A percentile compares a stretch with the other conserved stretches of the same genome.
These are phyloP conservation scores for Phialophora chinensis DNA, from an alignment of 2,329 filamentous ascomycete species.

Conservation along the genomic window DNA sequence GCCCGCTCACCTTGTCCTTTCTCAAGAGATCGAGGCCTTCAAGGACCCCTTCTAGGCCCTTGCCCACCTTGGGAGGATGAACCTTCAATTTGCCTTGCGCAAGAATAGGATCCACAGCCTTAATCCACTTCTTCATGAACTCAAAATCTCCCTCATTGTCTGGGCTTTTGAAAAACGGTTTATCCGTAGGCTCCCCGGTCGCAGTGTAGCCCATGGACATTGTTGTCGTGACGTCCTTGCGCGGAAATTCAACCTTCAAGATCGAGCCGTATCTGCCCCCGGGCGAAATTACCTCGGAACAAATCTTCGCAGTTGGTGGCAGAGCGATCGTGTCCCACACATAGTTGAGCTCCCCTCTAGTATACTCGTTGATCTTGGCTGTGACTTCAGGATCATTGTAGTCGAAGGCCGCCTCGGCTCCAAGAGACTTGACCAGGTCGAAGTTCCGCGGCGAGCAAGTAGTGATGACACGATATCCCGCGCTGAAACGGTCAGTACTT, in stretches of 20 bases:
- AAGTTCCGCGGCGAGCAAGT: slow-evolving; percentile 46
- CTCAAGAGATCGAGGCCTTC: slow-evolving; percentile 54
- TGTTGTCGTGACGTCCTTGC: slow-evolving; percentile 44
- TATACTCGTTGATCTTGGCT: slow-evolving; percentile 43
- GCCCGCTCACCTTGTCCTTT: slow-evolving; percentile 54
- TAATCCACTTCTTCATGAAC: slow-evolving; percentile 51
- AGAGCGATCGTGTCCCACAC: slow-evolving; percentile 48
- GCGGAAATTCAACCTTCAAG: slow-evolving; percentile 39
- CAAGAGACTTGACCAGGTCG: slow-evolving; percentile 45
- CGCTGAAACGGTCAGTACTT: slow-evolving; percentile 26
- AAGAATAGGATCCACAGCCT: slow-evolving; percentile 49
- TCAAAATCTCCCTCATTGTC: slow-evolving; percentile 48
- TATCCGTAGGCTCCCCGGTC: slow-evolving; percentile 43
- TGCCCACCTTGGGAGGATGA: slow-evolving; percentile 51
- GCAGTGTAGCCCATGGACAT: slow-evolving; percentile 45
- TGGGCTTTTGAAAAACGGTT: slow-evolving; percentile 4
- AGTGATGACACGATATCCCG: slow-evolving; percentile 45
- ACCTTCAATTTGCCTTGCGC: slow-evolving; percentile 51
- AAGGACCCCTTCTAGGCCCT: slow-evolving; percentile 54
- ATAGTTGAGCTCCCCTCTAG: slow-evolving; percentile 47
- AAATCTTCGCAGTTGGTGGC: slow-evolving; percentile 42
- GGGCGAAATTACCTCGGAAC: slow-evolving; percentile 45
- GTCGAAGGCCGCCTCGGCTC: slow-evolving; percentile 47
- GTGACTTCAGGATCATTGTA: slow-evolving; percentile 45
- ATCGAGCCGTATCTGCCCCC: slow-evolving; percentile 44